Evolutionary conservation across 441 rosid species (phyloP), one percentile per base, ranked within the genome.

Genomic region (Euphorbia schlechtendalii): DNA sequence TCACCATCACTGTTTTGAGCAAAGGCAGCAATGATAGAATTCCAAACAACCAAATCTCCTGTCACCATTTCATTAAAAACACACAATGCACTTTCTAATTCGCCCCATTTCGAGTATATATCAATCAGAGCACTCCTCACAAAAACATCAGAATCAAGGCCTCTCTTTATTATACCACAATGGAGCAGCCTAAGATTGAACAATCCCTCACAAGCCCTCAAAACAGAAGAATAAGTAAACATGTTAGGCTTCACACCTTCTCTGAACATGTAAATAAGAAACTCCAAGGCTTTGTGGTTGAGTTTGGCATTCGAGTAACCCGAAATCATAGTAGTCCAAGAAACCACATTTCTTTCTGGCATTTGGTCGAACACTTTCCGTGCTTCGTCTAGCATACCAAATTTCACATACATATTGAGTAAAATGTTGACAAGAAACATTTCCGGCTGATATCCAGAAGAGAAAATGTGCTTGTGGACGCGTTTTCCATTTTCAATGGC

Each of bases 111-210:
- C 9, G 94, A 81, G 64, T 81, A 85, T 53, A 76, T 78, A 67
- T 89, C 96, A 71, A 89, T 84, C 49, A 87, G 78, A 73, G 92
- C 84, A 73, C 94, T 87, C 77, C 94, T 78, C 30, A 89, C 92
- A 56, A 30, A 87, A 27, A 80, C 85, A 64, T 87, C 92, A 63
- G 88, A 84, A 24, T 87, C 90, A 18, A 87, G 48, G 0, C 94
- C 96, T 2, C 59, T 69, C 67, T 85, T 89, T 2, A 81, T 36
- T 8, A 84, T 82, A 63, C 81, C 65, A 55, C 79, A 74, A 67
- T 83, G 92, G 64, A 89, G 67, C 88, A 85, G 92, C 73, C 77
- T 74, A 24, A 89, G 70, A 71, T 68, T 70, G 45, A 41, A 9
- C 54, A 81, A 66, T 40, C 78, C 71, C 17, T 79, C 72, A 57